Base-by-base conservation (phyloP, 2,329 filamentous ascomycete genomes). In the Paracamarosporium sp. region DNA sequence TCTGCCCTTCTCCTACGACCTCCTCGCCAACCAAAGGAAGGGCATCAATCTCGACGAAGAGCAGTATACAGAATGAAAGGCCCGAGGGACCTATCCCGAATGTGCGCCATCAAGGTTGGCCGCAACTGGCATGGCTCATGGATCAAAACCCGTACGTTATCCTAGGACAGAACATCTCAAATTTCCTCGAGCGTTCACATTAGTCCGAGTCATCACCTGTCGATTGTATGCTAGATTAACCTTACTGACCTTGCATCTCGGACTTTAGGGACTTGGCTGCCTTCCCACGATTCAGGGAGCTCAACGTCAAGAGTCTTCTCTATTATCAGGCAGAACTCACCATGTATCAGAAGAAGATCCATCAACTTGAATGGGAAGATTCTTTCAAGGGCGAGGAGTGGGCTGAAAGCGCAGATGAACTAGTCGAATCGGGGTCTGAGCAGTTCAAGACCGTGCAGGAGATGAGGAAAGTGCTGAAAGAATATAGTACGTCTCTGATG, bases 231-330 rank as follows among this genome's bases (percentile, higher is more conserved):
- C n/a, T n/a, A n/a, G n/a, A 43, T 43, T 20, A 13, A 43, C 22
- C 40, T 43, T 43, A 22, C 40, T 43, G 12, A 43, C 40, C 20
- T n/a, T n/a, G n/a, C n/a, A n/a, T n/a, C n/a, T n/a, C n/a, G n/a
- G n/a, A n/a, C n/a, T n/a, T n/a, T n/a, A n/a, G n/a, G n/a, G 52
- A 55, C 25, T 28, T 55, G 7, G 41, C 41, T n/a, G 38, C 43
- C 5, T 47, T 55, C 17, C 52, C 40, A 45, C 52, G 44, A 41
- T 40, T 47, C 20, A 35, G 54, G n/a, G 60, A 62, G 6, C 38
- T 62, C 4, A 59, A 62, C 20, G 33, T 55, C 27, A 62, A 62
- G 46, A 62, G 60, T 27, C 38, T 62, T 4, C 33, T 62, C 20
- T 62, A 62, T 30, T 62, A 62, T 31, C 60, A 62, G 36, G 31